Evolutionary conservation across 2,329 filamentous ascomycete genomes (phyloP).

Genomic region (Pseudonectria foliicola): DNA sequence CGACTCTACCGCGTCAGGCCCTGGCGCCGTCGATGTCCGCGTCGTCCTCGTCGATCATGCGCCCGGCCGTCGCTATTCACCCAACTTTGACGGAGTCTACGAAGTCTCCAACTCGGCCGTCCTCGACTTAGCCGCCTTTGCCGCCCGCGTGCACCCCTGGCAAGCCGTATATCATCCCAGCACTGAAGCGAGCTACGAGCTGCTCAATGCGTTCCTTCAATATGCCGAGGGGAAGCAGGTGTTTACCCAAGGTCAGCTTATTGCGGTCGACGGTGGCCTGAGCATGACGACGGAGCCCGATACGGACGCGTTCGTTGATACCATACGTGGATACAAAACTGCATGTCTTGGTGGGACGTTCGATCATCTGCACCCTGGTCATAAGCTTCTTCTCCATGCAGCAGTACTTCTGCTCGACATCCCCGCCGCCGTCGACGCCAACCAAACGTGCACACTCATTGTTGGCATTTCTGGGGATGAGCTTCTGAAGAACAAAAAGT

Average conservation of each 20-base stretch:
- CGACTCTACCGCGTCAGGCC: constrained; percentile 41
- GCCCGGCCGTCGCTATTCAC: constrained; percentile 23
- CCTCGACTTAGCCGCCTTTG: constrained; percentile 45
- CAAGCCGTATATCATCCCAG: constrained; percentile 57
- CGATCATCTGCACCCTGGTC: constrained; percentile 89
- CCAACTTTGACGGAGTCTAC: constrained; percentile 29
- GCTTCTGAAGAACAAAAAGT: constrained; percentile 83
- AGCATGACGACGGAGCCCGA: constrained; percentile 27
- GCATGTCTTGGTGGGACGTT: constrained; percentile 91
- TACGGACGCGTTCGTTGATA: neutral
- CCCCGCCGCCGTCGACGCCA: constrained; percentile 29
- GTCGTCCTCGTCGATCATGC: constrained; percentile 65
- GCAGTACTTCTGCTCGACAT: constrained; percentile 64
- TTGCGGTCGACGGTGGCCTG: constrained; percentile 46
- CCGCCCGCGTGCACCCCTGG: constrained; percentile 53
- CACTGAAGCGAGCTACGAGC: constrained; percentile 53
- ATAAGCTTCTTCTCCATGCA: constrained; percentile 93
- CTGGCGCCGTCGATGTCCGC: constrained; percentile 67
- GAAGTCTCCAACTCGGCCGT: constrained; percentile 40
- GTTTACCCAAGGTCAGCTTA: constrained; percentile 43
- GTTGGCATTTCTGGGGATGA: constrained; percentile 86
- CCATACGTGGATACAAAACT: constrained; percentile 17
- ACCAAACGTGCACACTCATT: constrained; percentile 52
- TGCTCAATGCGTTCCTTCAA: constrained; percentile 44
- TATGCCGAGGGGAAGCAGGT: constrained; percentile 40